Evolutionary conservation across 805 yeast species (phyloP).

Genomic region (Spathaspora girioi): DNA sequence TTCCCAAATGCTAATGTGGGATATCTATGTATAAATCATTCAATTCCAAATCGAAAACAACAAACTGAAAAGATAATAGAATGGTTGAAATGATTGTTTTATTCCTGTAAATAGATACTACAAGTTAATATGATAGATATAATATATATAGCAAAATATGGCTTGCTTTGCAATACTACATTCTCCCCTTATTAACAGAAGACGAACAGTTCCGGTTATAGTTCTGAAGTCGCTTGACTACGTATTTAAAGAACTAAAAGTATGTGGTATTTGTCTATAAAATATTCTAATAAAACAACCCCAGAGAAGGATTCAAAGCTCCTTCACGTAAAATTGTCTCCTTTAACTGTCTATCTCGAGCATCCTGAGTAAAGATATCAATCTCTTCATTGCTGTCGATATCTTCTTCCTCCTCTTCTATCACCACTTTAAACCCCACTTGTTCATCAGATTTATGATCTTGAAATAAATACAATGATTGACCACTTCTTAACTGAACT

Average conservation of each 20-base stretch:
- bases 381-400: background rate
- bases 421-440: constrained; percentile 48
- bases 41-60: constrained; percentile 1
- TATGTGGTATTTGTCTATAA: background rate
- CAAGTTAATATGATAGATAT: background rate
- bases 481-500: constrained; percentile 59
- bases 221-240: too few relatives aligned
- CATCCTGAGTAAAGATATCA: background rate
- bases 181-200: too few relatives aligned
- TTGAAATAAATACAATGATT: constrained; percentile 59
- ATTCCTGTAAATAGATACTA: background rate
- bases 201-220: too few relatives aligned
- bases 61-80: constrained; percentile 1
- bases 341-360: constrained; percentile 1
- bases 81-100: constrained; percentile 1
- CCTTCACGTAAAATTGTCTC: background rate
- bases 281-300: background rate
- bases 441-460: constrained; percentile 53
- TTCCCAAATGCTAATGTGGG: constrained; percentile 40
- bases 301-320: background rate
- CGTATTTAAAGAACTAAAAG: background rate
- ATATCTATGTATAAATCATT: constrained; percentile 27
- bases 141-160: background rate
- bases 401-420: constrained; percentile 30
- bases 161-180: too few relatives aligned